Percentiles rank a stretch among this genome's conserved stretches.
Conservation (phyloP, 1,284 basidiomycete species). For the Pseudozyma thailandica region DNA sequence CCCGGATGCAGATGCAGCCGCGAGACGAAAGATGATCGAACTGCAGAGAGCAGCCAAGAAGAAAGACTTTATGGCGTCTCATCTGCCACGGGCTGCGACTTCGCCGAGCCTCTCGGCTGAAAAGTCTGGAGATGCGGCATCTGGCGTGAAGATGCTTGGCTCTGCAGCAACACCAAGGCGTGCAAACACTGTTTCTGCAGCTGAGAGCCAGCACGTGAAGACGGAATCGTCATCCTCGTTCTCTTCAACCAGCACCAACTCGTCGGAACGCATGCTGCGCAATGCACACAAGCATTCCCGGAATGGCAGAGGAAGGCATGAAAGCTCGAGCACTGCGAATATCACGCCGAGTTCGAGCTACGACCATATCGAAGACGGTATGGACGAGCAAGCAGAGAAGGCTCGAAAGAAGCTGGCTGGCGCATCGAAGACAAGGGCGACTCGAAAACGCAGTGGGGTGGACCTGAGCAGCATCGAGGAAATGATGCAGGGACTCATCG, state of each 20-base stretch:
- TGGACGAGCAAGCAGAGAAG: not conserved
- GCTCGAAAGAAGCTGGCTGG: not conserved
- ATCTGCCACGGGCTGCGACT: conserved; percentile 31
- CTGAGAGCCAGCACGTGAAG: conserved; percentile 30
- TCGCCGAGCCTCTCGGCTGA: conserved; percentile 6
- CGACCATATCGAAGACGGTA: conserved; percentile 26
- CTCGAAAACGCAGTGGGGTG: conserved; percentile 18
- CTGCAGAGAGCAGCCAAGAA: conserved; percentile 51
- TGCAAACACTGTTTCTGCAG: not conserved
- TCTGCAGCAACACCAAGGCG: not conserved
- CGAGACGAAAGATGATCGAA: conserved; percentile 50
- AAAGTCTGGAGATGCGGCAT: not conserved
- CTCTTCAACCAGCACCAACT: conserved; percentile 22
- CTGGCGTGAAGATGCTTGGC: not conserved
- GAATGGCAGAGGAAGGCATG: not conserved
- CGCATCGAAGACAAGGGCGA: conserved; percentile 5
- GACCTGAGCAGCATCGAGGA: conserved; percentile 53
- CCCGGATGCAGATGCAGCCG: conserved; percentile 20
- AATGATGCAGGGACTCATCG: conserved; percentile 48
- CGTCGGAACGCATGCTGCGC: conserved; percentile 15
- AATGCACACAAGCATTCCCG: not conserved
- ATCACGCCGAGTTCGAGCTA: conserved; percentile 58
- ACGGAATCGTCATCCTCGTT: conserved; percentile 40
- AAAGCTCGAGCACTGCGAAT: conserved; percentile 6
- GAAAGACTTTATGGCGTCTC: conserved; percentile 26